A percentile compares a stretch with the other conserved stretches of the same genome.
Conservation (phyloP, 163 green algal genomes). For the Volvox carteri region DNA sequence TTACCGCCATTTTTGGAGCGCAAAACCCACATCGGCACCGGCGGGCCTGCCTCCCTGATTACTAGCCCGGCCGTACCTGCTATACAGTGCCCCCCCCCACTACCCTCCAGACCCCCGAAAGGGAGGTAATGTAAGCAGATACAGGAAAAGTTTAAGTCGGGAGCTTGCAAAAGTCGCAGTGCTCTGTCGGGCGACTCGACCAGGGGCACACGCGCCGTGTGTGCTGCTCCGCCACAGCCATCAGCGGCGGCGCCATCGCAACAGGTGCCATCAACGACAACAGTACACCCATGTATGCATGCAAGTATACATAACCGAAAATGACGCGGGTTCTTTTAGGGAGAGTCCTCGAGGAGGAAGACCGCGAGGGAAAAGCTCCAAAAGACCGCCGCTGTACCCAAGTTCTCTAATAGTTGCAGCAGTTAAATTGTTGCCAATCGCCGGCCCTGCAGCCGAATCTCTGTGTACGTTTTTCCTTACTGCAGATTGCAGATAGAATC, state of each 20-base stretch:
- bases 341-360: too few species aligned
- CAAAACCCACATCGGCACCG: too few species aligned
- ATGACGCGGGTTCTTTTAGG: too few species aligned
- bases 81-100: too few species aligned
- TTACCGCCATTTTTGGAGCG: too few species aligned
- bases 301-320: not conserved
- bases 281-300: not conserved
- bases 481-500: not conserved
- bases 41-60: too few species aligned
- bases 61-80: too few species aligned
- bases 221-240: not conserved
- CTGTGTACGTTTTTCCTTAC: not conserved
- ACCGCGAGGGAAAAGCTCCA: not conserved
- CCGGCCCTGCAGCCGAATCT: not conserved
- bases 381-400: not conserved
- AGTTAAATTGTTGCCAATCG: not conserved
- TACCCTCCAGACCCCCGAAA: too few species aligned
- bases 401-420: slow-evolving; percentile 5
- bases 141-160: not conserved
- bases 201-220: not conserved
- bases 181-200: not conserved
- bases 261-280: not conserved
- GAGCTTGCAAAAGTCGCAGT: too few species aligned
- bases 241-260: not conserved
- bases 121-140: not conserved